phyloP scores from a whole-genome alignment of 805 yeast genomes.

The Ogataea populi-albae region DNA sequence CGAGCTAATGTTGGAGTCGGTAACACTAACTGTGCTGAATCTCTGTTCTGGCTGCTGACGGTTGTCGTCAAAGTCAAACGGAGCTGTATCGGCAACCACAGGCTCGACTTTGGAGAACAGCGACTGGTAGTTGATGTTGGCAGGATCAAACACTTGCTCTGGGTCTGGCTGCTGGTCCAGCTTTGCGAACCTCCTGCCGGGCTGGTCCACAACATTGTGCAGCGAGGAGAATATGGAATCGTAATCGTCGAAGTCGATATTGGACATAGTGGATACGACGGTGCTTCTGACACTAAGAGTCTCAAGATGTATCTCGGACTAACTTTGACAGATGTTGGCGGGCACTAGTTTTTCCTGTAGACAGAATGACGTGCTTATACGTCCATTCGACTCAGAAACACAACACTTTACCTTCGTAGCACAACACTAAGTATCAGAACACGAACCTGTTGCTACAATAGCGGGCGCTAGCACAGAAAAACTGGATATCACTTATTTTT shows the following conservation, averaged over 20 bases:
- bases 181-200: slow-evolving; percentile 1
- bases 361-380: not conserved
- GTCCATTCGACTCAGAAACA: not conserved
- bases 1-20: slow-evolving; percentile 22
- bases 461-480: not conserved
- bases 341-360: not conserved
- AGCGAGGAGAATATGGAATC: slow-evolving; percentile 29
- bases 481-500: slow-evolving; percentile 2
- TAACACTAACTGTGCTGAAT: slow-evolving; percentile 19
- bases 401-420: not conserved
- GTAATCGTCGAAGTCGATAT: slow-evolving; percentile 31
- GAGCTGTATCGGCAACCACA: not conserved
- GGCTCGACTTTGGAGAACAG: slow-evolving; percentile 6
- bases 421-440: no score
- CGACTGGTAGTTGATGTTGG: slow-evolving; percentile 6
- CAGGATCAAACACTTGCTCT: slow-evolving; percentile 2
- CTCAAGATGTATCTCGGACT: not conserved
- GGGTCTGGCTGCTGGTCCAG: slow-evolving; percentile 1
- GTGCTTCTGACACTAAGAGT: not conserved
- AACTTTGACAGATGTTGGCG: not conserved
- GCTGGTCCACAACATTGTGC: slow-evolving; percentile 6
- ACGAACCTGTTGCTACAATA: not conserved
- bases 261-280: slow-evolving; percentile 17
- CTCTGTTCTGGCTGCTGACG: slow-evolving; percentile 7
- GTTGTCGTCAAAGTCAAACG: slow-evolving; percentile 1